Evolutionary conservation across 2,329 filamentous ascomycete species (phyloP).

Genomic region (Exophiala sideris): DNA sequence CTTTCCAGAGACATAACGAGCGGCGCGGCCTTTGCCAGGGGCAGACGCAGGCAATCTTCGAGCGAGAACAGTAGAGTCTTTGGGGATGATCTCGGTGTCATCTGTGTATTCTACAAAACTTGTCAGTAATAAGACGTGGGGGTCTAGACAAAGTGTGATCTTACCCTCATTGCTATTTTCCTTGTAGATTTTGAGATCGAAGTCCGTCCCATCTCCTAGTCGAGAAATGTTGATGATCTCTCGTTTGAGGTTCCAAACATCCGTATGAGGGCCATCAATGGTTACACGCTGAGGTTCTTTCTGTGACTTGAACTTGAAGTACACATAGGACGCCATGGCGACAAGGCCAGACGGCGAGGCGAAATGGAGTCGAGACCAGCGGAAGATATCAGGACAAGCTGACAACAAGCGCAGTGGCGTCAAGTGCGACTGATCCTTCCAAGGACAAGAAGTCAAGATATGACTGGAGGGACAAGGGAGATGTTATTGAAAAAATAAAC

Average conservation of each 20-base stretch:
- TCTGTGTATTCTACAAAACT: slow-evolving; percentile 78
- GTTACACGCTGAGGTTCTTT: slow-evolving; percentile 92
- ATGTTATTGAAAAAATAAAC: slow-evolving; percentile 21
- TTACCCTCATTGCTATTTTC: slow-evolving; percentile 88
- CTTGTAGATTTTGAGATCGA: slow-evolving; percentile 90
- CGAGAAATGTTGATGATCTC: slow-evolving; percentile 95
- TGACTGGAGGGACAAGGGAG: slow-evolving; percentile 13
- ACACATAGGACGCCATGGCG: slow-evolving; percentile 91
- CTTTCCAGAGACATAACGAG: slow-evolving; percentile 93
- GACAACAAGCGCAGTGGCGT: slow-evolving; percentile 4
- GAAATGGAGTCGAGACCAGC: slow-evolving; percentile 5
- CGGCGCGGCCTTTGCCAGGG: slow-evolving; percentile 82
- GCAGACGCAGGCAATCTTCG: slow-evolving; percentile 79
- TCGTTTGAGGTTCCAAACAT: slow-evolving; percentile 96
- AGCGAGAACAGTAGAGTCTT: slow-evolving; percentile 90
- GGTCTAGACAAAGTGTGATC: slow-evolving; percentile 26
- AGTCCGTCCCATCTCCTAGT: slow-evolving; percentile 91
- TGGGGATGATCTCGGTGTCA: slow-evolving; percentile 94
- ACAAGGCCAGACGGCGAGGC: slow-evolving; percentile 5
- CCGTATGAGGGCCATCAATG: slow-evolving; percentile 96
- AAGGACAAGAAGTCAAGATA: slow-evolving; percentile 18
- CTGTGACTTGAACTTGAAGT: slow-evolving; percentile 99
- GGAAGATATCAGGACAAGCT: slow-evolving; percentile 3
- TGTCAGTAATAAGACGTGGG: slow-evolving; percentile 29
- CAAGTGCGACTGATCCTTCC: slow-evolving; percentile 11